These are phyloP conservation scores for Paecilomyces sp. DNA, from an alignment of 2,329 filamentous ascomycete species.

Conservation along the genomic window DNA sequence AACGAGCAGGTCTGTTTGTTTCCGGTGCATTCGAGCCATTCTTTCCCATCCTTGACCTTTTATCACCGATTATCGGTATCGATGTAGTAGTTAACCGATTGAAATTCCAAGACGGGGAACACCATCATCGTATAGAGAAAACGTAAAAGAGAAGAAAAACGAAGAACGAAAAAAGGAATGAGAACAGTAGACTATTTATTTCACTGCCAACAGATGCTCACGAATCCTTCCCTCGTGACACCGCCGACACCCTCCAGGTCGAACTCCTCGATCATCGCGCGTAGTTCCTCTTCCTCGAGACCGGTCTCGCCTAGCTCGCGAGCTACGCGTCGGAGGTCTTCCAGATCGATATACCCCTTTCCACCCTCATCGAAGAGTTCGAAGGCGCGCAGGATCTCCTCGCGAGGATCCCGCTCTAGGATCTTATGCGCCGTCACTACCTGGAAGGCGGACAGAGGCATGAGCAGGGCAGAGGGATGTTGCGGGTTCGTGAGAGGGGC, in stretches of 20 bases:
- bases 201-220: constrained; percentile 57
- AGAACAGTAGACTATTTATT: neutral
- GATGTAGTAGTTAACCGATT: neutral
- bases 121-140: neutral
- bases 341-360: constrained; percentile 85
- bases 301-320: constrained; percentile 81
- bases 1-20: neutral
- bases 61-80: no score
- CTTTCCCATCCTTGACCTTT: no score
- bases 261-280: constrained; percentile 97
- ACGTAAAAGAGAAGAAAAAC: neutral
- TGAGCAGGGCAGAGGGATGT: constrained; percentile 59
- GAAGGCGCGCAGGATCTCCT: constrained; percentile 88
- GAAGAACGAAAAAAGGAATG: neutral
- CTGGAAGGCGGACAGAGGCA: constrained; percentile 67
- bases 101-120: neutral
- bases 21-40: neutral
- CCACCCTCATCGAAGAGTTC: constrained; percentile 84
- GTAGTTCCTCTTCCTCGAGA: constrained; percentile 83
- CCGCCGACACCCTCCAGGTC: constrained; percentile 88
- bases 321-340: constrained; percentile 80
- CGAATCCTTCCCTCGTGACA: constrained; percentile 57
- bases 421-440: constrained; percentile 74
- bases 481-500: constrained; percentile 34
- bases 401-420: constrained; percentile 71